phyloP scores from a whole-genome alignment of 2,329 filamentous ascomycete species.

The Sclerotinia sclerotiorum region DNA sequence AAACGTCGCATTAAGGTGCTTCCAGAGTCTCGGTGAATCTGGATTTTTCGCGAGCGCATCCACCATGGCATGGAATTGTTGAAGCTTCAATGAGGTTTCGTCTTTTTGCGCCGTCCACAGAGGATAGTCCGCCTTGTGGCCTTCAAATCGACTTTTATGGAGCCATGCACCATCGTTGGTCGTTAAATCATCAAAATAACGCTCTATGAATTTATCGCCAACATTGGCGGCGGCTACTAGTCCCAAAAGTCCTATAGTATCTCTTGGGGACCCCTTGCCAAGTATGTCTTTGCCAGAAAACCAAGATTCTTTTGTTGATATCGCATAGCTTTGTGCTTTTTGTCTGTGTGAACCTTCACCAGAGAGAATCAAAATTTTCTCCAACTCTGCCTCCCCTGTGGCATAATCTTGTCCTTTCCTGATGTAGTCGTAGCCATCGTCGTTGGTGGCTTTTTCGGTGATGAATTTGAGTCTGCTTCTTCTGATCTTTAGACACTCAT shows the following conservation, averaged over 20 bases:
- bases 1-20: conserved; percentile 14
- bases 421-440: background rate
- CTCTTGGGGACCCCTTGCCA: background rate
- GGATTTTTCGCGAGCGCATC: background rate
- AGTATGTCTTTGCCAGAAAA: background rate
- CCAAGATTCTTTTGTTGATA: background rate
- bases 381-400: background rate
- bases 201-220: background rate
- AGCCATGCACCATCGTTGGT: background rate
- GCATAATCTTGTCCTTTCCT: background rate
- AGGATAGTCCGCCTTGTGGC: conserved; percentile 18
- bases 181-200: conserved; percentile 1
- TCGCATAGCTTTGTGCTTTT: too few species aligned
- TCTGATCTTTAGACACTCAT: background rate
- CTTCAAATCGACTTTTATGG: background rate
- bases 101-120: background rate
- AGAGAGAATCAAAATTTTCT: background rate
- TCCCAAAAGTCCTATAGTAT: conserved; percentile 10
- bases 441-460: background rate
- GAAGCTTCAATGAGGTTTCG: background rate
- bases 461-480: background rate
- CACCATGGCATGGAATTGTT: conserved; percentile 2
- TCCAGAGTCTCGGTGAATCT: background rate
- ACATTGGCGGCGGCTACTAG: conserved; percentile 4
- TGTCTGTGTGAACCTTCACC: background rate